These are phyloP conservation scores for Hypericum perforatum DNA, from an alignment of 345 rosid species.

Conservation along the genomic window DNA sequence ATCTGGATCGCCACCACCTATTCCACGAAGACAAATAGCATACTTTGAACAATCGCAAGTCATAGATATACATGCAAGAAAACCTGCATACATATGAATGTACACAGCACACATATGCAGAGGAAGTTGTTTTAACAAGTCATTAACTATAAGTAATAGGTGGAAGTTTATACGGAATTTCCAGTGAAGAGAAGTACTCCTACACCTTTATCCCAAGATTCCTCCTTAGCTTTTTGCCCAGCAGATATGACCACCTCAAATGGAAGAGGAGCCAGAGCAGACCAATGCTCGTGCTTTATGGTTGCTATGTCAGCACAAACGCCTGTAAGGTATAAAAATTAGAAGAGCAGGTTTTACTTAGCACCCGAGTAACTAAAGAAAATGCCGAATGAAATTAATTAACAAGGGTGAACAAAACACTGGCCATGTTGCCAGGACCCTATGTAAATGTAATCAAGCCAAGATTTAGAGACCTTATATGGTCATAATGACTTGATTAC, in stretches of 20 bases:
- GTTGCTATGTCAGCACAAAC: slow-evolving; percentile 79
- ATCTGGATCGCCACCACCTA: slow-evolving; percentile 51
- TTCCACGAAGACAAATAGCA: slow-evolving; percentile 12
- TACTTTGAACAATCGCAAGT: slow-evolving; percentile 1
- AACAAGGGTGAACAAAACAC: too few species aligned
- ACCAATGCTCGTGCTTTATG: slow-evolving; percentile 82
- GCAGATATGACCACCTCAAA: slow-evolving; percentile 91
- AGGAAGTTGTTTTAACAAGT: too few species aligned
- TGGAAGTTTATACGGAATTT: not conserved
- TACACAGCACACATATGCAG: too few species aligned
- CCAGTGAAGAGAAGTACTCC: not conserved
- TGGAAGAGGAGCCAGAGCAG: slow-evolving; percentile 94
- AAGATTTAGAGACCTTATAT: too few species aligned
- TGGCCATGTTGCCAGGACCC: too few species aligned
- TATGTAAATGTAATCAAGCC: too few species aligned
- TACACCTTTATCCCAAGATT: slow-evolving; percentile 36
- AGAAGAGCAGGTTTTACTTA: slow-evolving; percentile 8
- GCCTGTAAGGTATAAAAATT: slow-evolving; percentile 32
- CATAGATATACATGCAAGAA: not conserved
- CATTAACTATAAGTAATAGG: too few species aligned
- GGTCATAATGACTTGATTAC: too few species aligned
- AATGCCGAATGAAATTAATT: not conserved
- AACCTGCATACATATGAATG: too few species aligned
- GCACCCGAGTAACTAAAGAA: not conserved
- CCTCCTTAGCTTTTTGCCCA: slow-evolving; percentile 93